A percentile compares a stretch with the other conserved stretches of the same genome.
These are phyloP conservation scores for Gyrodon lividus DNA, from an alignment of 768 basidiomycete genomes.

Conservation along the genomic window DNA sequence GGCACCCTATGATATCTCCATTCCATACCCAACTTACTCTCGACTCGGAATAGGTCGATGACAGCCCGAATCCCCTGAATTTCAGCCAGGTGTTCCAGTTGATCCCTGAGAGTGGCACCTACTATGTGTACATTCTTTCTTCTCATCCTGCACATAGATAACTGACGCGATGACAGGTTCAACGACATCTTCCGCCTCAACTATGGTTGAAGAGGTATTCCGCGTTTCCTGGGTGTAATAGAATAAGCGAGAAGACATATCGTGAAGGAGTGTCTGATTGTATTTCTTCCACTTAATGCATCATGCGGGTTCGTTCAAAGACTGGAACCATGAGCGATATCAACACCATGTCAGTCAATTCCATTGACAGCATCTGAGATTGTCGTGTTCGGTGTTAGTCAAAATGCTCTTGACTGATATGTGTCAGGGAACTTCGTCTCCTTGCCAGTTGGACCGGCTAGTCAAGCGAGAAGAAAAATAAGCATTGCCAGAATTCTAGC, in stretches of 20 bases:
- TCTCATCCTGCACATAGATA: slow-evolving; percentile 1
- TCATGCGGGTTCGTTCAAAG: too few species aligned
- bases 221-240: not conserved
- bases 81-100: slow-evolving; percentile 96
- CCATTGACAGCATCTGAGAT: too few species aligned
- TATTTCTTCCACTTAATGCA: too few species aligned
- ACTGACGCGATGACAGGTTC: slow-evolving; percentile 41
- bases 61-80: slow-evolving; percentile 70
- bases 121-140: slow-evolving; percentile 66
- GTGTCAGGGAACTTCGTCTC: too few species aligned
- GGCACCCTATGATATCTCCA: slow-evolving; percentile 20
- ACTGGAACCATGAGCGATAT: too few species aligned
- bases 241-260: slow-evolving; percentile 11
- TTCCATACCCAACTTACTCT: slow-evolving; percentile 1
- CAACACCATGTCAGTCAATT: too few species aligned
- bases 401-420: too few species aligned
- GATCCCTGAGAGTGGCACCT: slow-evolving; percentile 66
- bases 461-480: too few species aligned
- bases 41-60: slow-evolving; percentile 66
- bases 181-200: slow-evolving; percentile 96
- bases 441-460: too few species aligned
- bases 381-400: too few species aligned
- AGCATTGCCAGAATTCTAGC: slow-evolving; percentile 13
- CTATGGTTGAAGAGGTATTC: slow-evolving; percentile 42
- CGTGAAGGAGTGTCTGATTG: slow-evolving; percentile 15